Evolutionary conservation across 1,284 basidiomycete species (phyloP).

Genomic region (Fomes fomentarius): DNA sequence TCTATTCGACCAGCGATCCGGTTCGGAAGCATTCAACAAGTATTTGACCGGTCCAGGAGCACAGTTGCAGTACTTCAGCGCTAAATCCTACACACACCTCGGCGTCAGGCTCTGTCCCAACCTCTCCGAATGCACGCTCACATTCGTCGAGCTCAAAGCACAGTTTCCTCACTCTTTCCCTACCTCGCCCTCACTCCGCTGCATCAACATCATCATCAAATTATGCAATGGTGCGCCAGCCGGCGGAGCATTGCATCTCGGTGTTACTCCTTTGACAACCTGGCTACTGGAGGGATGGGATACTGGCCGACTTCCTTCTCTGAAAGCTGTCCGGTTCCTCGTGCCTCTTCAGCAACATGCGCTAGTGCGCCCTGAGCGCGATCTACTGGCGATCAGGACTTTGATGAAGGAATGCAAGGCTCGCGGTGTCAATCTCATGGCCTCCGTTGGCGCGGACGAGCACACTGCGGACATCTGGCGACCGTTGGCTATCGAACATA

Average conservation of each 20-base stretch:
- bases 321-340: slow-evolving; percentile 20
- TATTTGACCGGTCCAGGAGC: background rate
- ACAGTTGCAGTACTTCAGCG: slow-evolving; percentile 3
- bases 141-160: background rate
- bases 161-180: background rate
- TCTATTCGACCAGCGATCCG: background rate
- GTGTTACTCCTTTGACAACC: slow-evolving; percentile 1
- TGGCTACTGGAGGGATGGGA: background rate
- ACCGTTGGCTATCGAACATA: slow-evolving; percentile 6
- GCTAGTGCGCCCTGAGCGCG: background rate
- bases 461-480: slow-evolving; percentile 20
- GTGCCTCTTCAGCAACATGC: slow-evolving; percentile 10
- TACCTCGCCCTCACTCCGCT: background rate
- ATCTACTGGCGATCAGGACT: background rate
- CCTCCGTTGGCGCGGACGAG: slow-evolving; percentile 21
- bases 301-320: background rate
- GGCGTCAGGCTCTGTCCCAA: slow-evolving; percentile 7
- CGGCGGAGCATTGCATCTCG: background rate
- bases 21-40: slow-evolving; percentile 1
- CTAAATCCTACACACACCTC: background rate
- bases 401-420: background rate
- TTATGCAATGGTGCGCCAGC: background rate
- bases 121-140: slow-evolving; percentile 16
- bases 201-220: slow-evolving; percentile 2
- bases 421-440: slow-evolving; percentile 12